Conservation (phyloP, 2,329 filamentous ascomycete species). For the Colletotrichum incanum region DNA sequence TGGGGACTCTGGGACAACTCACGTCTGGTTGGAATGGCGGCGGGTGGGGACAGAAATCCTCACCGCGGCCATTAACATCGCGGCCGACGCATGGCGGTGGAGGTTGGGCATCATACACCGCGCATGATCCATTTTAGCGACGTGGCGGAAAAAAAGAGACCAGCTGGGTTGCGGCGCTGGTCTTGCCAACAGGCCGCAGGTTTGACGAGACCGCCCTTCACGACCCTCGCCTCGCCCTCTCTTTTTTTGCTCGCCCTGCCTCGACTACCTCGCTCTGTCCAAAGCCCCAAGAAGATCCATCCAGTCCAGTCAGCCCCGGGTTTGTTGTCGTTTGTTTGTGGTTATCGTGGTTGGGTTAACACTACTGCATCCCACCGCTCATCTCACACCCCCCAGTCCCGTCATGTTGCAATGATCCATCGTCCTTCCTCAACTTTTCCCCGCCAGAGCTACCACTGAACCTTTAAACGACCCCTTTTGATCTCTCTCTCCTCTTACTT, state of each 20-base stretch:
- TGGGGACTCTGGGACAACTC: slow-evolving; percentile 36
- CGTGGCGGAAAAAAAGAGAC: slow-evolving; percentile 38
- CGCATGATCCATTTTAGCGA: slow-evolving; percentile 42
- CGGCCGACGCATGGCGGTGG: slow-evolving; percentile 42
- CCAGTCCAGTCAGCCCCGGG: slow-evolving; percentile 16
- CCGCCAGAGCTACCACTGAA: slow-evolving; percentile 35
- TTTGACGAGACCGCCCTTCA: slow-evolving; percentile 36
- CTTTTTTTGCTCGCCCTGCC: slow-evolving; percentile 16
- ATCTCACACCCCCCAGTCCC: slow-evolving; percentile 34
- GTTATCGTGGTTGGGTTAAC: slow-evolving; percentile 12
- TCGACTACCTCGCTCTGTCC: background rate
- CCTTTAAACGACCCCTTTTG: slow-evolving; percentile 26
- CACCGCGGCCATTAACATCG: slow-evolving; percentile 38
- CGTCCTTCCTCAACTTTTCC: slow-evolving; percentile 23
- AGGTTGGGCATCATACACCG: slow-evolving; percentile 43
- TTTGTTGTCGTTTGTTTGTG: slow-evolving; percentile 1
- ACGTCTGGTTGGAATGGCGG: slow-evolving; percentile 38
- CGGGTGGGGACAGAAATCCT: slow-evolving; percentile 31
- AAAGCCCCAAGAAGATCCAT: background rate
- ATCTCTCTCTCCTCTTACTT: slow-evolving; percentile 8
- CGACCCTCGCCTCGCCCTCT: slow-evolving; percentile 12
- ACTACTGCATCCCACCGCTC: slow-evolving; percentile 30
- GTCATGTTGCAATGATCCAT: slow-evolving; percentile 32
- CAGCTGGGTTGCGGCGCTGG: background rate
- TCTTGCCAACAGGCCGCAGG: slow-evolving; percentile 22